Evolutionary conservation across 768 basidiomycete species (phyloP).

Genomic region (Mycena capillaripes): DNA sequence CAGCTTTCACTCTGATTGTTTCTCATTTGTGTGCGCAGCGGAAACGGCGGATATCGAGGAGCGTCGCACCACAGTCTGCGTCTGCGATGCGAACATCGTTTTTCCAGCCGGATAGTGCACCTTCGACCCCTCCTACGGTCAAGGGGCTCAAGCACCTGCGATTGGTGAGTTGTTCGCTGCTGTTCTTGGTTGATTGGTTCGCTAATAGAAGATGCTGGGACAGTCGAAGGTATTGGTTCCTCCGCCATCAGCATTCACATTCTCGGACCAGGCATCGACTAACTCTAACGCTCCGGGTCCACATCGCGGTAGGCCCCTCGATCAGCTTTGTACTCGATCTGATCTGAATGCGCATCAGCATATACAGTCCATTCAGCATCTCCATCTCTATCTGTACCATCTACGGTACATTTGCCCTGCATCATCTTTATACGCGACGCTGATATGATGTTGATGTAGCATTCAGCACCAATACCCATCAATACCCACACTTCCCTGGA

Average conservation of each 20-base stretch:
- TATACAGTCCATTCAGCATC: slow-evolving; percentile 29
- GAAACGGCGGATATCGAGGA: slow-evolving; percentile 35
- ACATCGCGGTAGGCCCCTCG: slow-evolving; percentile 23
- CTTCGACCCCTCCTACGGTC: slow-evolving; percentile 31
- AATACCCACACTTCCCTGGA: slow-evolving; percentile 30
- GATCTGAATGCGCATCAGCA: slow-evolving; percentile 13
- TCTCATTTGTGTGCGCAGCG: slow-evolving; percentile 7
- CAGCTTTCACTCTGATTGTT: not conserved
- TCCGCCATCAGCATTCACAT: slow-evolving; percentile 29
- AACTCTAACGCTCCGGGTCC: slow-evolving; percentile 9
- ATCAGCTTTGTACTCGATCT: not conserved
- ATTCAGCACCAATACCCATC: slow-evolving; percentile 30
- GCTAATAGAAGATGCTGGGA: not conserved
- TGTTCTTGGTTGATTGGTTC: not conserved
- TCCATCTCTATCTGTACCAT: slow-evolving; percentile 34
- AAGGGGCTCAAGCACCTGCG: slow-evolving; percentile 61
- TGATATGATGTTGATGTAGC: slow-evolving; percentile 16
- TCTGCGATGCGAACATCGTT: slow-evolving; percentile 13
- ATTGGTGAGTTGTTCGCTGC: slow-evolving; percentile 53
- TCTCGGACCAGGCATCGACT: slow-evolving; percentile 11
- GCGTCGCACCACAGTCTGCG: slow-evolving; percentile 30
- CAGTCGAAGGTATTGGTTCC: slow-evolving; percentile 31
- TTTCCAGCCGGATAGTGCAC: slow-evolving; percentile 37
- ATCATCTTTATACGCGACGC: not conserved
- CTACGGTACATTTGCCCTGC: slow-evolving; percentile 16